Evolutionary conservation across 768 basidiomycete genomes (phyloP).

Genomic region (Amanita exitialis): DNA sequence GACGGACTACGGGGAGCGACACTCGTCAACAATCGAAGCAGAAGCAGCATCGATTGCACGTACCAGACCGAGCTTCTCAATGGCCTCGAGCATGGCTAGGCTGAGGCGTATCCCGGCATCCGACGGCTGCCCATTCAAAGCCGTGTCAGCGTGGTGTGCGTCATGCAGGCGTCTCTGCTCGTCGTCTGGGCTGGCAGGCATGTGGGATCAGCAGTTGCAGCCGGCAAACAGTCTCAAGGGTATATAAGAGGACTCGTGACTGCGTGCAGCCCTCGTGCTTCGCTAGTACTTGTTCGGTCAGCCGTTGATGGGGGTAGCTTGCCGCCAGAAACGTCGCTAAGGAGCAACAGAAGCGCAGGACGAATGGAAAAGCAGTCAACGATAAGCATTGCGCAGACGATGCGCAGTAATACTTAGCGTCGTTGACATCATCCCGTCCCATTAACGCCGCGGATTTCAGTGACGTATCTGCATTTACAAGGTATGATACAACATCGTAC

Average conservation of each 20-base stretch:
- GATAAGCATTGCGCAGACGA: too few relatives aligned
- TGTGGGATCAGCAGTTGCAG: not conserved
- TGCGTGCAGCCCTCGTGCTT: not conserved
- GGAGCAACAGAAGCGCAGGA: too few relatives aligned
- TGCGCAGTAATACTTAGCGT: too few relatives aligned
- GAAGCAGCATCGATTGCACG: not conserved
- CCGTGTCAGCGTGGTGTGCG: not conserved
- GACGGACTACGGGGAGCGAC: slow-evolving; percentile 12
- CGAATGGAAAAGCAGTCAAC: too few relatives aligned
- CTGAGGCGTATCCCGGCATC: slow-evolving; percentile 21
- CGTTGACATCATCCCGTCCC: too few relatives aligned
- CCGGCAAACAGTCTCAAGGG: not conserved
- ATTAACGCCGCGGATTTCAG: not conserved
- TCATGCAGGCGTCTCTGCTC: not conserved
- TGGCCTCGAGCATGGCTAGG: slow-evolving; percentile 24
- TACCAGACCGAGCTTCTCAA: slow-evolving; percentile 23
- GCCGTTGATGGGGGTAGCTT: not conserved
- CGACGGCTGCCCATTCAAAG: not conserved
- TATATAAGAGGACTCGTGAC: not conserved
- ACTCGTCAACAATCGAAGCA: not conserved
- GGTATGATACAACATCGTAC: not conserved
- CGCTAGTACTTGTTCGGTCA: not conserved
- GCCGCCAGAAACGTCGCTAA: not conserved
- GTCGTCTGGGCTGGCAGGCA: not conserved
- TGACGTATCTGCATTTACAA: not conserved